A percentile compares a stretch with the other conserved stretches of the same genome.
These are phyloP conservation scores for Colletotrichum siamense DNA, from an alignment of 2,329 filamentous ascomycete genomes.

Conservation along the genomic window DNA sequence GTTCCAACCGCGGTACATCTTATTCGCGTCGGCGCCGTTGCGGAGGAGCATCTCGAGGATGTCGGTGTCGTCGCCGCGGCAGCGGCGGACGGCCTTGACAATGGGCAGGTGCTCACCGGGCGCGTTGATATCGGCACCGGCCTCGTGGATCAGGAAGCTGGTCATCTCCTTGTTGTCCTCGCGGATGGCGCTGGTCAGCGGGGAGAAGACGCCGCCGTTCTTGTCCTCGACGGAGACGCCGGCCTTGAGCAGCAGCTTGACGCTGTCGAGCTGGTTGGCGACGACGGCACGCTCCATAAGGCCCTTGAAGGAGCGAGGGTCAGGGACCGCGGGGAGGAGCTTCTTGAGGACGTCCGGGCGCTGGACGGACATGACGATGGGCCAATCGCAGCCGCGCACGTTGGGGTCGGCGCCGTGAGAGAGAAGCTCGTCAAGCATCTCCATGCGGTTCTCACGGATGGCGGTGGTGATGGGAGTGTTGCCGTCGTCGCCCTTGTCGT, in stretches of 20 bases:
- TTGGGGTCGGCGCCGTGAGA: slow-evolving; percentile 65
- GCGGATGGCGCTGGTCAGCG: slow-evolving; percentile 70
- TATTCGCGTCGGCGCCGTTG: slow-evolving; percentile 71
- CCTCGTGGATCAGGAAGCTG: slow-evolving; percentile 64
- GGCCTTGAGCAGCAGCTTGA: slow-evolving; percentile 68
- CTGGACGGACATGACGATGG: slow-evolving; percentile 71
- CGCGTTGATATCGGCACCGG: slow-evolving; percentile 67
- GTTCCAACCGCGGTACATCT: slow-evolving; percentile 71
- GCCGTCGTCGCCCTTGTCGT: slow-evolving; percentile 62
- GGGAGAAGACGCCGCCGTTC: slow-evolving; percentile 75
- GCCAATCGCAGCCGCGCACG: slow-evolving; percentile 72
- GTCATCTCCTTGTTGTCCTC: slow-evolving; percentile 68
- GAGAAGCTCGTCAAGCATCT: slow-evolving; percentile 65
- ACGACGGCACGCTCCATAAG: slow-evolving; percentile 72
- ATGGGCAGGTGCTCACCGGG: slow-evolving; percentile 75
- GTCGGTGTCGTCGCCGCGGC: slow-evolving; percentile 59
- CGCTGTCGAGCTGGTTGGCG: slow-evolving; percentile 69
- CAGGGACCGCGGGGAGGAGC: slow-evolving; percentile 61
- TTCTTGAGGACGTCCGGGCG: slow-evolving; percentile 64
- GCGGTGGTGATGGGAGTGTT: slow-evolving; percentile 70
- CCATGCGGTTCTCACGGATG: slow-evolving; percentile 63
- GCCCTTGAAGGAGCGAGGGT: slow-evolving; percentile 68
- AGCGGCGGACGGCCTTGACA: slow-evolving; percentile 70
- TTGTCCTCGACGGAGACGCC: slow-evolving; percentile 74
- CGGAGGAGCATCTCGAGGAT: slow-evolving; percentile 68